Evolutionary conservation across 768 basidiomycete genomes (phyloP), one percentile per base, ranked within the genome.

Genomic region (Rhodotorula graminis): DNA sequence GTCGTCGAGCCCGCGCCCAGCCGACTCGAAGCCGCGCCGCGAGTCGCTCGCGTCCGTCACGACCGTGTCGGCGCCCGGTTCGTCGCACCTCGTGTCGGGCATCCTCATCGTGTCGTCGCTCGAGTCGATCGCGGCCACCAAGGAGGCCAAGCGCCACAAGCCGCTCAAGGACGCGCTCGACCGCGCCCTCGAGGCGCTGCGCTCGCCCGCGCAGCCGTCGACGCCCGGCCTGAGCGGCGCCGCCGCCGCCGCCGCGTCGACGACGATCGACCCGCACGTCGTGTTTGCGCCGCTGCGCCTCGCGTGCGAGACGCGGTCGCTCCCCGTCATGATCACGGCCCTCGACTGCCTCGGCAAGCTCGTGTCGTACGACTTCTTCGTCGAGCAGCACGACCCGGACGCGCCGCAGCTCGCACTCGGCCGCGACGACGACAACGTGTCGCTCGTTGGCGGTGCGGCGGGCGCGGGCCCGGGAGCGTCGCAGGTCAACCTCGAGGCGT

Each of bases 321-420:
- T 97, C 80, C 92, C 92, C 76, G 86, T 98, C 47, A 91, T 93
- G 89, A 92, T 96, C 80, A 91, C 93, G 27, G 95, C 94, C 77
- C 84, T 99, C 80, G 96, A 99, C 81, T 94, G 96, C 79, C 93
- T 97, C 71, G 92, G 93, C 67, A 99, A 99, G 82, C 87, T 99
- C 76, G 91, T 98, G 73, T 94, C 93, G 14, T 92, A 98, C 81
- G 93, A 92, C 37, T 98, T 98, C 86, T 97, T 98, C 79, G 86
- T 87, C 56, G 94, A 96, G 77, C 81, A 85, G 46, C 82, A 84
- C 46, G 31, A 49, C 14, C 80, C 65, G 53, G 74, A 69, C 49
- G 64, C 61, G 21, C 61, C 72, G 23, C 47, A 55, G 19, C 21
- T 63, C 11, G 49, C 47, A 29, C 52, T 70, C n/a, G 60, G 42